Evolutionary conservation across 805 yeast genomes (phyloP).

Genomic region (Candida nitratophila): DNA sequence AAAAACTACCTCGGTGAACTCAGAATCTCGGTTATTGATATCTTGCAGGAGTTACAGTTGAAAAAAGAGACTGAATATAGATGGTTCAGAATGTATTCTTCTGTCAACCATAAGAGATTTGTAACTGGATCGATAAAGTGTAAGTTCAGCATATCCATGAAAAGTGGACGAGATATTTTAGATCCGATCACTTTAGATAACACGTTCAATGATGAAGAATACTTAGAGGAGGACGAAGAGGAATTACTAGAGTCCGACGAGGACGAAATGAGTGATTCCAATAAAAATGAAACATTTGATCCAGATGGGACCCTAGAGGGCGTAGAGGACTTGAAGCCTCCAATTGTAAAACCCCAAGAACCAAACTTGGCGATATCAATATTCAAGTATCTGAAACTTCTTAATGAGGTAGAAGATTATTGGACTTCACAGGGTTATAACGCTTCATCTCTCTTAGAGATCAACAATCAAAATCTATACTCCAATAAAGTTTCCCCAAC

Average conservation of each 20-base stretch:
- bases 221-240: constrained; percentile 11
- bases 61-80: constrained; percentile 10
- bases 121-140: constrained; percentile 20
- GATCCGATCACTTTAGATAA: background rate
- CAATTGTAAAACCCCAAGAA: background rate
- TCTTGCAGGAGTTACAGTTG: constrained; percentile 9
- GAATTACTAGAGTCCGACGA: constrained; percentile 8
- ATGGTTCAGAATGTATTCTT: constrained; percentile 19
- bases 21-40: constrained; percentile 16
- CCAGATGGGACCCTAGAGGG: background rate
- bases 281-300: constrained; percentile 1
- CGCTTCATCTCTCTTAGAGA: constrained; percentile 8
- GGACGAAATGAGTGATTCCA: constrained; percentile 4
- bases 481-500: constrained; percentile 1
- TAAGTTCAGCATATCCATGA: constrained; percentile 12
- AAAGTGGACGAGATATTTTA: background rate
- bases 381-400: background rate
- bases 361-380: background rate
- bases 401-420: background rate
- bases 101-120: constrained; percentile 16
- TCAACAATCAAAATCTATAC: constrained; percentile 17
- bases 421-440: constrained; percentile 8
- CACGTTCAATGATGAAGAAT: constrained; percentile 5
- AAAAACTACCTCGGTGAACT: constrained; percentile 23
- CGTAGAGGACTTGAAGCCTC: background rate